Base-by-base conservation (phyloP, 306 rosid species). In the Herpetospermum pedunculosum region DNA sequence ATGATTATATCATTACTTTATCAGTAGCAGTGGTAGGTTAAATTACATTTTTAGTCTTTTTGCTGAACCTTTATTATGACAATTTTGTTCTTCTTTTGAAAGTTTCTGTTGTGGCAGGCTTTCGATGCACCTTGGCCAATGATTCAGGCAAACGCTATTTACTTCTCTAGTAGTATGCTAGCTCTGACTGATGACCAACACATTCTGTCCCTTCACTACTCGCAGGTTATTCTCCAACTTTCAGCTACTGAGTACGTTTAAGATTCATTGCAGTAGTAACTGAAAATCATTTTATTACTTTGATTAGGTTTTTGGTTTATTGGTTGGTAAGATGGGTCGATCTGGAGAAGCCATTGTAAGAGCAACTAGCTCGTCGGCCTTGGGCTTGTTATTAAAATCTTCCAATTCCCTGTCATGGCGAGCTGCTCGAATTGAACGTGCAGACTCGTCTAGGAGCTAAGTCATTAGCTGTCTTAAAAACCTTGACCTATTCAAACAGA, bases 41-140 rank as follows among this genome's bases (percentile, higher is more conserved):
- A 29, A 58, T 8, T 14, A 29, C 65, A 8, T 10, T 52, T 23
- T 3, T 52, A 3, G 14, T 52, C 30, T 52, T 52, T 52, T 52
- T 21, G 59, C 29, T 52, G 21, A 52, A 21, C 29, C 29, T 52
- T 46, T 8, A 21, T 52, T 52, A 21, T 52, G 30, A 8, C 13
- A 30, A 18, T 16, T 30, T 59, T 29, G 40, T 30, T 28, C 11
- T 29, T 59, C 3, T 59, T 55, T 26, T 26, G n/a, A 29, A 59
- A 30, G 23, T 55, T 55, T 55, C 9, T 73, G 77, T 79, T 76
- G 85, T 57, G 72, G 81, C 97, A 94, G 98, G 98, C 97, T 75
- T 88, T 91, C 71, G 98, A 94, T 81, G 97, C 98, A 76, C 94
- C 97, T 10, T 94, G 94, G 98, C 96, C 98, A 46, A 76, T 83